phyloP scores from a whole-genome alignment of 108 stramenopile species.

The Schizochytrium sp. region DNA sequence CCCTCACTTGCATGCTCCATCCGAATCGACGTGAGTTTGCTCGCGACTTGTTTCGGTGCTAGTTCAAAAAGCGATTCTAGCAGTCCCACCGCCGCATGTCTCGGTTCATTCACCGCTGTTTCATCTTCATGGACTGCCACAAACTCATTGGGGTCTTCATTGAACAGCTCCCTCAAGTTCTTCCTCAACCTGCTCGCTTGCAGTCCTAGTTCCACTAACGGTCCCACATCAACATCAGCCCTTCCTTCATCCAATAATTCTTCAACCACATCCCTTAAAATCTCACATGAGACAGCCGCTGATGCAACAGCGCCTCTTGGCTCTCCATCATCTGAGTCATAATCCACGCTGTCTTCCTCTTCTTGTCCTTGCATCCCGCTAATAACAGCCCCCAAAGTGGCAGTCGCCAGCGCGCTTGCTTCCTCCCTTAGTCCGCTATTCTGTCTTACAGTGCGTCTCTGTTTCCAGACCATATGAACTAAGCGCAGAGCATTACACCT shows the following conservation, averaged over 20 bases:
- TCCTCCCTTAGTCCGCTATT: background rate
- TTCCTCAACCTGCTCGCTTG: slow-evolving; percentile 29
- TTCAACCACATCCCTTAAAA: background rate
- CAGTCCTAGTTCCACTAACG: background rate
- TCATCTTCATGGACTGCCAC: slow-evolving; percentile 47
- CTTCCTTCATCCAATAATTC: background rate
- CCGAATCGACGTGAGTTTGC: background rate
- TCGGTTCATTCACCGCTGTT: slow-evolving; percentile 15
- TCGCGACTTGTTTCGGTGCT: background rate
- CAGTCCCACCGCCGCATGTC: slow-evolving; percentile 23
- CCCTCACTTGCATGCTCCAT: slow-evolving; percentile 36
- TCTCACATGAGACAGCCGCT: background rate
- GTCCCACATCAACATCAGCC: background rate
- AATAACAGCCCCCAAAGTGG: background rate
- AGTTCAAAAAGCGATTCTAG: slow-evolving; percentile 24
- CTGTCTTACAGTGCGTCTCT: background rate
- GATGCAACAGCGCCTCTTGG: slow-evolving; percentile 5
- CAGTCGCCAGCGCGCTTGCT: background rate
- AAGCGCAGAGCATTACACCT: slow-evolving; percentile 10
- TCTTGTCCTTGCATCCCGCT: background rate
- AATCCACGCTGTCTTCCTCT: background rate
- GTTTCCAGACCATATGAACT: slow-evolving; percentile 17
- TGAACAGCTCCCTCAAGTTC: slow-evolving; percentile 30
- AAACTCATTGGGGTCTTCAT: slow-evolving; percentile 50
- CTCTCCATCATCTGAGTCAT: slow-evolving; percentile 45